phyloP scores from a whole-genome alignment of 768 basidiomycete genomes.

The Serendipita sp. region DNA sequence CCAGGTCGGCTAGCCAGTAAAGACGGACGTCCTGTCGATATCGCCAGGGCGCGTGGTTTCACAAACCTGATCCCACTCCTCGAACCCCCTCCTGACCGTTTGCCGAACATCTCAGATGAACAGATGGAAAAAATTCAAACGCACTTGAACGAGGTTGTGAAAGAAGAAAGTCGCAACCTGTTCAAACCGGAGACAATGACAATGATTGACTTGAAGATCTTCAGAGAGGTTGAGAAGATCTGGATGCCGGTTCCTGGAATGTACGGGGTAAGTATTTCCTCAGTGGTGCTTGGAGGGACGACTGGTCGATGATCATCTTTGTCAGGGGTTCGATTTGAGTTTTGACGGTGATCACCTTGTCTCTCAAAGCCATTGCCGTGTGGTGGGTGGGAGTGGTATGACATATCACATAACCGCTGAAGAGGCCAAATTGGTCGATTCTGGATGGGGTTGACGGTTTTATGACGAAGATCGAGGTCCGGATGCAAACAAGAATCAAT shows the following conservation, averaged over 20 bases:
- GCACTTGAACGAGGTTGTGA: not conserved
- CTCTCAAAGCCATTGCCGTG: not conserved
- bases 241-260: not conserved
- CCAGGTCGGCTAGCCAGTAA: not conserved
- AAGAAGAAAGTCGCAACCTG: not conserved
- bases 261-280: not conserved
- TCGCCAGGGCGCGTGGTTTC: not conserved
- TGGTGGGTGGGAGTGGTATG: not conserved
- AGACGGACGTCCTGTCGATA: not conserved
- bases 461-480: not conserved
- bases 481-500: not conserved
- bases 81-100: not conserved
- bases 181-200: constrained; percentile 1
- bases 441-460: not conserved
- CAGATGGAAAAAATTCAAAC: not conserved
- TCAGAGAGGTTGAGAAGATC: not conserved
- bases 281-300: not conserved
- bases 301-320: not conserved
- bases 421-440: not conserved
- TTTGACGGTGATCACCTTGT: constrained; percentile 3
- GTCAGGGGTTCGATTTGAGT: not conserved
- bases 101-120: not conserved
- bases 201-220: not conserved
- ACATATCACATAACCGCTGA: constrained; percentile 3
- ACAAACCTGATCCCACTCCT: not conserved